A percentile compares a stretch with the other conserved stretches of the same genome.
These are phyloP conservation scores for Trifolium dubium DNA, from an alignment of 306 rosid species.

Conservation along the genomic window DNA sequence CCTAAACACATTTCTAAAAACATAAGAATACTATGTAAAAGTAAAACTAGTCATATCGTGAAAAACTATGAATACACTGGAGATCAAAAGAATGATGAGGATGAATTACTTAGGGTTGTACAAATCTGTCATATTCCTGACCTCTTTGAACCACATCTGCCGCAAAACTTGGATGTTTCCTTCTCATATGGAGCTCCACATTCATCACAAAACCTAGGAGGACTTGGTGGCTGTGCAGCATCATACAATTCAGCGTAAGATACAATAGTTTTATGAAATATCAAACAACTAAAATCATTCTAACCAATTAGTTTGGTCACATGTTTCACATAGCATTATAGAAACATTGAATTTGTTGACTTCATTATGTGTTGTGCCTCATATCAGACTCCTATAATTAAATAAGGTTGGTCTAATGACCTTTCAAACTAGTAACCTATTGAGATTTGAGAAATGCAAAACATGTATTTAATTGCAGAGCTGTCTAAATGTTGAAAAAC, in stretches of 20 bases:
- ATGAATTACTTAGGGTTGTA: slow-evolving; percentile 11
- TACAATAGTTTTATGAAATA: not conserved
- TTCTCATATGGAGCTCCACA: slow-evolving; percentile 85
- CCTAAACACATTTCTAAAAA: slow-evolving; percentile 31
- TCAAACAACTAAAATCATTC: slow-evolving; percentile 26
- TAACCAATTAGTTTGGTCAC: not conserved
- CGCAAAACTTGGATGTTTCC: slow-evolving; percentile 94
- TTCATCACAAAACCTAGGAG: slow-evolving; percentile 90
- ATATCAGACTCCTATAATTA: slow-evolving; percentile 3
- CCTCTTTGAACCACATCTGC: slow-evolving; percentile 91
- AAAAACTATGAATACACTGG: slow-evolving; percentile 2
- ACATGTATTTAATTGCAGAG: slow-evolving; percentile 16
- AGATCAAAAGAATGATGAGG: slow-evolving; percentile 18
- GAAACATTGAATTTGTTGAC: not conserved
- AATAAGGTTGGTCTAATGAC: not conserved
- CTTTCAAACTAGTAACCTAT: slow-evolving; percentile 8
- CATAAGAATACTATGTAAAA: slow-evolving; percentile 18
- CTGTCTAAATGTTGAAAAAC: slow-evolving; percentile 29
- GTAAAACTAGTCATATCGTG: slow-evolving; percentile 13
- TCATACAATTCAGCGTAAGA: slow-evolving; percentile 15
- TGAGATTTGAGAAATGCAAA: slow-evolving; percentile 24
- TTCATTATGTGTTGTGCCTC: not conserved
- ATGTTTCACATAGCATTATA: slow-evolving; percentile 20
- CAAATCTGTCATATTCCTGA: slow-evolving; percentile 58
- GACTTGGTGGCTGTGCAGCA: slow-evolving; percentile 72